Base-by-base conservation (phyloP, 441 rosid genomes). In the Adansonia madagascariensis region DNA sequence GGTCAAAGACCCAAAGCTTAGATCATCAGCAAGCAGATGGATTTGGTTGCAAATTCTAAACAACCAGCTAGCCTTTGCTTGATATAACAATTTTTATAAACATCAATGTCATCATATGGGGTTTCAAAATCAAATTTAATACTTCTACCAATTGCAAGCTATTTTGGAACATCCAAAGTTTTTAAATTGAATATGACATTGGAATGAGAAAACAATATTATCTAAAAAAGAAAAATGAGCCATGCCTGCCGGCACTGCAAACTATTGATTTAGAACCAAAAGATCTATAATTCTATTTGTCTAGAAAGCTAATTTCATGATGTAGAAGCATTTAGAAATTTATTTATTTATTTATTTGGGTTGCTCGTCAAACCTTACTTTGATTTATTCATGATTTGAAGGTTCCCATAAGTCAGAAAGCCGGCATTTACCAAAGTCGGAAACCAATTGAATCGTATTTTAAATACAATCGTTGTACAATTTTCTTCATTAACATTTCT, bases 281-380 rank as follows among this genome's bases (percentile, higher is more conserved):
- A 8, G 22, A 63, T 35, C 0, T 35, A 31, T 41, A 63, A 6
- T 35, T 63, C 22, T 63, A 35, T 2, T 14, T 27, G 1, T 62
- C 17, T 61, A 4, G n/a, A 46, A 49, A 49, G 53, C 53, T 49
- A 11, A 1, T 6, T n/a, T 62, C 10, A 62, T 35, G 67, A 64
- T 39, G 22, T 57, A 57, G 27, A 57, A 20, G 20, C 22, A 57
- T 39, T 39, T 35, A 41, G 22, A 63, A 63, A 7, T 35, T 63
- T 57, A 2, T 55, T 44, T 44, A 44, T 44, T 7, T 15, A 52
- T 15, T 17, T 55, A 3, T 41, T 35, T 8, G 9, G 1, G 68
- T 7, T n/a, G 49, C 22, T 64, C n/a, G 22, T 64, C 69, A 64
- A 64, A 8, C 69, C 22, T 41, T 41, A 18, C 46, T 63, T 63